phyloP scores from a whole-genome alignment of 75 land plant species.

The Picea sitchensis region DNA sequence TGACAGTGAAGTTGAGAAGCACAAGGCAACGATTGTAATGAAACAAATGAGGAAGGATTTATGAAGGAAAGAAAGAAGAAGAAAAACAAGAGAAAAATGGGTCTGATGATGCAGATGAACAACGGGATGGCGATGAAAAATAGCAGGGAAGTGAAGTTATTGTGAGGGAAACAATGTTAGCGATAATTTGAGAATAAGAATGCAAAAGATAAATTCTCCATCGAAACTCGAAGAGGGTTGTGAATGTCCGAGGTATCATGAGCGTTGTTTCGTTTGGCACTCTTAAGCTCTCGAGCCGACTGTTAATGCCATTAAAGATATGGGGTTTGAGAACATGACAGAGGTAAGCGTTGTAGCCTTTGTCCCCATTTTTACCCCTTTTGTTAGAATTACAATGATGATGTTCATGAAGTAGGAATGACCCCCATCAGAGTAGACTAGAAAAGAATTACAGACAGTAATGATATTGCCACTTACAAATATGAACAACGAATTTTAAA shows the following conservation, averaged over 20 bases:
- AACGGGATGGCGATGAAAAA: background rate
- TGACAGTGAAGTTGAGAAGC: too few relatives aligned
- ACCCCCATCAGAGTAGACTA: too few relatives aligned
- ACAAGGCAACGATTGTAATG: background rate
- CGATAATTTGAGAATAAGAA: slow-evolving; percentile 17
- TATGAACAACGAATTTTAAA: too few relatives aligned
- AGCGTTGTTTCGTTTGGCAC: slow-evolving; percentile 46
- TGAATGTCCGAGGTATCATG: too few relatives aligned
- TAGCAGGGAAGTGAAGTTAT: background rate
- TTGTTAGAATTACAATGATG: too few relatives aligned
- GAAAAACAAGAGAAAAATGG: background rate
- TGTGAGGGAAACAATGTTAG: background rate
- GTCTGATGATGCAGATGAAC: background rate
- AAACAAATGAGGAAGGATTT: slow-evolving; percentile 5
- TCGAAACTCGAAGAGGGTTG: slow-evolving; percentile 22
- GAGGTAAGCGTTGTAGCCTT: slow-evolving; percentile 39
- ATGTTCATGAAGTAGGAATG: too few relatives aligned
- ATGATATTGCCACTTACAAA: too few relatives aligned
- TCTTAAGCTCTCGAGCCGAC: slow-evolving; percentile 65
- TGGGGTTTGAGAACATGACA: slow-evolving; percentile 85
- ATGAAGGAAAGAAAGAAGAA: slow-evolving; percentile 9
- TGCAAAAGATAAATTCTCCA: slow-evolving; percentile 22
- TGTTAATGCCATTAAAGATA: slow-evolving; percentile 65
- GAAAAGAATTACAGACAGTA: too few relatives aligned
- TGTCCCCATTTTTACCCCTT: background rate